Percentiles rank a stretch among this genome's conserved stretches.
Conservation (phyloP, 2,329 filamentous ascomycete species). For the Trichoderma koningiopsis region DNA sequence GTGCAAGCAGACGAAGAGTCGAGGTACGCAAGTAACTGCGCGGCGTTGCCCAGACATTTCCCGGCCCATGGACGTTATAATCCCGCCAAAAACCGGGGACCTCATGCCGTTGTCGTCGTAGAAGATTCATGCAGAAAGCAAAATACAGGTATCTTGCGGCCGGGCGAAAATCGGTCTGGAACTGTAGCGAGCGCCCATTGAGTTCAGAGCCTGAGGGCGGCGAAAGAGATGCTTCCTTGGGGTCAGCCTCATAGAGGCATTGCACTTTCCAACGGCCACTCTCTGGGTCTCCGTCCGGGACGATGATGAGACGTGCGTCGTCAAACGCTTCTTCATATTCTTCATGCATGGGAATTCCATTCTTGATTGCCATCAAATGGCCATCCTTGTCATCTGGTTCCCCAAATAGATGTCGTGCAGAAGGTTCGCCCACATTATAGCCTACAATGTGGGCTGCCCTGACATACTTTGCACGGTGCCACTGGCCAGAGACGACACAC, state of each 20-base stretch:
- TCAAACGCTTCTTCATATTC: background rate
- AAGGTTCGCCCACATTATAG: background rate
- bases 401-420: background rate
- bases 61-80: too few relatives aligned
- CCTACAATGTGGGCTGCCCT: background rate
- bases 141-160: background rate
- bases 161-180: background rate
- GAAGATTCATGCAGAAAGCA: background rate
- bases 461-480: too few relatives aligned
- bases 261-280: background rate
- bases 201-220: background rate
- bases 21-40: background rate
- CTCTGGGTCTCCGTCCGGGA: background rate
- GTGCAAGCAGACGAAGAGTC: background rate
- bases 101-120: background rate
- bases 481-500: background rate
- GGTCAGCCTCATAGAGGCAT: background rate
- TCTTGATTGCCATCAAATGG: background rate
- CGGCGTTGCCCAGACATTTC: background rate
- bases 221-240: background rate
- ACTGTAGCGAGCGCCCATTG: background rate
- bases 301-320: background rate
- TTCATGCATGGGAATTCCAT: background rate
- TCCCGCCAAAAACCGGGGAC: background rate
- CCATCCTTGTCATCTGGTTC: background rate